A percentile compares a stretch with the other conserved stretches of the same genome.
Conservation (phyloP, 2,329 filamentous ascomycete genomes). For the Aspergillus ustus region DNA sequence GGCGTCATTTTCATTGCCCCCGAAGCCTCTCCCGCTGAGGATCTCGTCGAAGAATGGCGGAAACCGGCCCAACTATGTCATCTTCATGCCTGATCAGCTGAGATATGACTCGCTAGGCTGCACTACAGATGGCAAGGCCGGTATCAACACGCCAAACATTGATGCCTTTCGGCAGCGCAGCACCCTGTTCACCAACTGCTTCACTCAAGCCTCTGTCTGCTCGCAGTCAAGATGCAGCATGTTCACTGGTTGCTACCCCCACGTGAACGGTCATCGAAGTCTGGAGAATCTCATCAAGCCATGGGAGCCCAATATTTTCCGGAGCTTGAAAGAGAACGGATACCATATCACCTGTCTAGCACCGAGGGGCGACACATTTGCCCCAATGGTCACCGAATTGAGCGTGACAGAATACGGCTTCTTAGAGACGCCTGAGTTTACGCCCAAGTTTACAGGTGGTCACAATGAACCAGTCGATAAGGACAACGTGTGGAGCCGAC, state of each 20-base stretch:
- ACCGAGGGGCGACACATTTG: constrained; percentile 7
- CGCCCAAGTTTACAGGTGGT: not conserved
- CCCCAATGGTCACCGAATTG: constrained; percentile 10
- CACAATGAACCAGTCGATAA: not conserved
- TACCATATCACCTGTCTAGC: constrained; percentile 54
- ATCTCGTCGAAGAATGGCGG: constrained; percentile 4
- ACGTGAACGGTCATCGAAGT: constrained; percentile 52
- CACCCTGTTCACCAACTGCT: constrained; percentile 53
- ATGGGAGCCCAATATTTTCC: constrained; percentile 55
- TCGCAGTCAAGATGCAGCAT: constrained; percentile 54
- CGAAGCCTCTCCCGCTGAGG: constrained; percentile 5
- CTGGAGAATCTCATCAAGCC: constrained; percentile 56
- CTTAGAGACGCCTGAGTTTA: constrained; percentile 10
- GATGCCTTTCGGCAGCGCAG: constrained; percentile 26
- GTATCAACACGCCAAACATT: constrained; percentile 43
- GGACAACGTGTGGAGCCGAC: constrained; percentile 3
- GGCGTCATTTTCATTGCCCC: constrained; percentile 6
- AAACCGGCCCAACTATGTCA: constrained; percentile 20
- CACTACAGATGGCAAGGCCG: constrained; percentile 41
- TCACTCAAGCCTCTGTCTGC: constrained; percentile 53
- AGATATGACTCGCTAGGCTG: constrained; percentile 52
- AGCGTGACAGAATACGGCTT: constrained; percentile 11
- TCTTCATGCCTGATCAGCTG: constrained; percentile 57
- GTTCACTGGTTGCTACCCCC: constrained; percentile 54
- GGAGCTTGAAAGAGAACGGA: constrained; percentile 48